Evolutionary conservation across 352 stramenopile genomes (phyloP).

Genomic region (Phytophthora syringae): DNA sequence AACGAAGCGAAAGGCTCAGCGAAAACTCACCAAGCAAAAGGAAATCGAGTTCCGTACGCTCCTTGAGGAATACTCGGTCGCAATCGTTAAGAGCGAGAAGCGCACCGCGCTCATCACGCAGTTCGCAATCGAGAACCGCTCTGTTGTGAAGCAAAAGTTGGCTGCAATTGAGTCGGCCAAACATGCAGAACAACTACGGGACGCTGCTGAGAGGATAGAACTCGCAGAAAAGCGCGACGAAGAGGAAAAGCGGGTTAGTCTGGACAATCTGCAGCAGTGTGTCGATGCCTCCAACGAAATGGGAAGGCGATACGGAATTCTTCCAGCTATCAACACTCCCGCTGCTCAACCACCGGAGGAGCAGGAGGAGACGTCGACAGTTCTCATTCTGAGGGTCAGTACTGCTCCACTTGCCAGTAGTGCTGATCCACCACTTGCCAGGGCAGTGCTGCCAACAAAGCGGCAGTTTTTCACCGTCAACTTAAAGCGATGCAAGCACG

Average conservation of each 20-base stretch:
- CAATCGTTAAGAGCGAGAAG: slow-evolving; percentile 52
- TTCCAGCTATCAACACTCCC: slow-evolving; percentile 64
- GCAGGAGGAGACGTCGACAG: slow-evolving; percentile 63
- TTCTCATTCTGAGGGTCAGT: slow-evolving; percentile 64
- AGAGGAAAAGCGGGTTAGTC: slow-evolving; percentile 15
- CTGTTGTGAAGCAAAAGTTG: slow-evolving; percentile 21
- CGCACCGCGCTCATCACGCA: slow-evolving; percentile 49
- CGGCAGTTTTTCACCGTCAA: slow-evolving; percentile 74
- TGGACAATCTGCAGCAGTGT: slow-evolving; percentile 35
- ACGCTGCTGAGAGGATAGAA: slow-evolving; percentile 17
- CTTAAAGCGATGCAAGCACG: slow-evolving; percentile 79
- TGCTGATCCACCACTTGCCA: slow-evolving; percentile 3
- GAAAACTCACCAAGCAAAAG: slow-evolving; percentile 53
- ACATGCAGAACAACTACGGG: slow-evolving; percentile 15
- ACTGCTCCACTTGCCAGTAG: slow-evolving; percentile 7
- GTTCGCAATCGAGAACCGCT: slow-evolving; percentile 53
- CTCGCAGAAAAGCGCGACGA: slow-evolving; percentile 26
- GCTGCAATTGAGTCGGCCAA: slow-evolving; percentile 12
- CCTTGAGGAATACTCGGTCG: slow-evolving; percentile 52
- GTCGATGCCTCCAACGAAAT: slow-evolving; percentile 51
- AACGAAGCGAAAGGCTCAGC: slow-evolving; percentile 51
- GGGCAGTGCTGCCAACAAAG: slow-evolving; percentile 29
- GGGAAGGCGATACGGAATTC: slow-evolving; percentile 50
- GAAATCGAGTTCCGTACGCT: slow-evolving; percentile 53
- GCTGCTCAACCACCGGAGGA: slow-evolving; percentile 27